These are phyloP conservation scores for Cicer pinnatifidum DNA, from an alignment of 306 rosid species.

Conservation along the genomic window DNA sequence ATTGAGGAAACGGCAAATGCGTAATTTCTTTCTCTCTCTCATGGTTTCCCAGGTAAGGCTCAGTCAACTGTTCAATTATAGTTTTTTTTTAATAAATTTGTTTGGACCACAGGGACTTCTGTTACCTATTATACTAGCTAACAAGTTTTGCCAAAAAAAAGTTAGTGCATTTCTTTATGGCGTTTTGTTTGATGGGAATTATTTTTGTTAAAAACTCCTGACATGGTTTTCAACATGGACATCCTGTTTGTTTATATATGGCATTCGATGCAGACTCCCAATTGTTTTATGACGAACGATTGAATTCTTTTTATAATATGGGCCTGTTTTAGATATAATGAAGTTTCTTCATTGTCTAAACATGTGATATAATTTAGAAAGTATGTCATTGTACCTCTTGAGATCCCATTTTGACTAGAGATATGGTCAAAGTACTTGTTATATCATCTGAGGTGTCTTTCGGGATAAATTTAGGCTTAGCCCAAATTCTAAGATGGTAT, in stretches of 20 bases:
- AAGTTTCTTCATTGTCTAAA: neutral
- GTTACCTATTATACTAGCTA: neutral
- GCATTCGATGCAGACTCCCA: neutral
- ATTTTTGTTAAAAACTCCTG: neutral
- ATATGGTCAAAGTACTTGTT: neutral
- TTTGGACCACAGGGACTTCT: neutral
- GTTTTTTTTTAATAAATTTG: neutral
- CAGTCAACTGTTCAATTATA: constrained; percentile 13
- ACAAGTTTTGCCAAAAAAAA: neutral
- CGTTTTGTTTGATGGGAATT: too few species aligned
- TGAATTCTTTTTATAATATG: too few species aligned
- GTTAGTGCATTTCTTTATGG: neutral
- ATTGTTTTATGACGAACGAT: constrained; percentile 1
- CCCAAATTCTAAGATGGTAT: neutral
- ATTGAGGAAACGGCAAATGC: constrained; percentile 89
- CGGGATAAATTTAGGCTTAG: neutral
- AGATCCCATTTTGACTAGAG: neutral
- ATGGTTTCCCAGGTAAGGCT: constrained; percentile 88
- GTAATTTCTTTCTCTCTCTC: constrained; percentile 84
- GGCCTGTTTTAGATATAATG: neutral
- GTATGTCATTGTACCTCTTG: neutral
- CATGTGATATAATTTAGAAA: neutral
- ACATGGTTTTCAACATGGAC: neutral
- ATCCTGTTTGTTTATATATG: neutral
- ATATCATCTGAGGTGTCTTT: neutral